Base-by-base conservation (phyloP, 768 basidiomycete genomes). In the Amanita fuliginea region DNA sequence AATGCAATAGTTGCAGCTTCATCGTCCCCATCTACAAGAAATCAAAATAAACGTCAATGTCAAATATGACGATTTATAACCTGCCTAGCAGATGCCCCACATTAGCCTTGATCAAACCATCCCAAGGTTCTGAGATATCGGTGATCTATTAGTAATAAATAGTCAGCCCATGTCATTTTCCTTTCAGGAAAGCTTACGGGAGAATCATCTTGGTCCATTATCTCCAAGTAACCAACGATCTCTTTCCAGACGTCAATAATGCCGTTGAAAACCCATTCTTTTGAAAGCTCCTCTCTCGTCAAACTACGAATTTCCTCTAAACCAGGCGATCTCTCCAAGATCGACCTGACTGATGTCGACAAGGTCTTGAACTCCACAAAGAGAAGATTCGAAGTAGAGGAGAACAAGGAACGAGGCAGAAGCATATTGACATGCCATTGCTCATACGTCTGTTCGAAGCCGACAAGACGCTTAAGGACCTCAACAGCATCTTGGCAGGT, bases 401-500 rank as follows among this genome's bases (percentile, higher is more conserved):
- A 76, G 60, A 84, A 81, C 14, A 86, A 58, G 0, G 69, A 69
- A 13, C 58, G 60, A 0, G 81, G 74, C 1, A 86, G 61, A 2
- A 84, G 60, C 35, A 68, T 75, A 53, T 64, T 66, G 47, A 62
- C 55, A 16, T 71, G 67, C 77, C 80, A 82, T 11, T 61, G 52
- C 3, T 67, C 67, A 18, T 58, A 57, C 14, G 53, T 53, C 13
- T 57, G 58, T 36, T 72, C 65, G 43, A 59, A 56, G 51, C 55
- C 55, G 56, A 68, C 62, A 47, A 70, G 60, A 60, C 69, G 66
- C 47, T 66, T 68, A 46, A 76, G 63, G 3, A 74, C 64, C 30
- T 78, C 77, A 44, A 83, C 65, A 0, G 76, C 79, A 36, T 83
- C 81, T 16, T 64, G 66, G 54, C 76, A 72, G 24, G 73, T 67